phyloP scores from a whole-genome alignment of 306 rosid genomes.

The Cucurbita moschata region DNA sequence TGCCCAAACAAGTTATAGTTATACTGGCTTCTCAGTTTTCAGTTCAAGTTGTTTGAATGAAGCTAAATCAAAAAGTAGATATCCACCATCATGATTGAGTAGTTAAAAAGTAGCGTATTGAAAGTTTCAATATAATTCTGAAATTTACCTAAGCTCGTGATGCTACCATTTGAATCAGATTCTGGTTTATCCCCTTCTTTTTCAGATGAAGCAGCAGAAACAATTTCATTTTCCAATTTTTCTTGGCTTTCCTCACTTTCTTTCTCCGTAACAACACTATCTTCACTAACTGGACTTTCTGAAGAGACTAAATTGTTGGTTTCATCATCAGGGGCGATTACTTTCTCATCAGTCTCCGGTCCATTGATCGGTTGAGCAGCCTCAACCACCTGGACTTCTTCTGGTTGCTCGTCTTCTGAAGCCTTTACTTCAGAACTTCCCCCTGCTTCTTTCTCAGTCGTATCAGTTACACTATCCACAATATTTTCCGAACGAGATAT shows the following conservation, averaged over 20 bases:
- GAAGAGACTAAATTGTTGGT: constrained; percentile 11
- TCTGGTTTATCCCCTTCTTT: constrained; percentile 23
- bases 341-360: constrained; percentile 18
- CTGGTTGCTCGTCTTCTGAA: background rate
- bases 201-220: constrained; percentile 20
- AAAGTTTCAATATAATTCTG: constrained; percentile 6
- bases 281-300: constrained; percentile 19
- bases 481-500: background rate
- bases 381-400: background rate
- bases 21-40: background rate
- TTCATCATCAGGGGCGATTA: constrained; percentile 24
- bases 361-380: constrained; percentile 15
- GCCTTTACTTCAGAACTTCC: background rate
- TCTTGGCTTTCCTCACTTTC: constrained; percentile 26
- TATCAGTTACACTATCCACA: background rate
- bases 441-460: background rate
- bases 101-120: background rate
- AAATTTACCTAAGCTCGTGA: constrained; percentile 28
- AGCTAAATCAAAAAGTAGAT: background rate
- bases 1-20: background rate
- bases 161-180: constrained; percentile 26
- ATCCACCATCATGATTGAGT: background rate
- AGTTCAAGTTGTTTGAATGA: background rate
- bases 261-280: constrained; percentile 19
- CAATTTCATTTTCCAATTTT: constrained; percentile 21